A percentile compares a stretch with the other conserved stretches of the same genome.
phyloP scores from a whole-genome alignment of 2,329 filamentous ascomycete species.

The Ophiostoma sp. region DNA sequence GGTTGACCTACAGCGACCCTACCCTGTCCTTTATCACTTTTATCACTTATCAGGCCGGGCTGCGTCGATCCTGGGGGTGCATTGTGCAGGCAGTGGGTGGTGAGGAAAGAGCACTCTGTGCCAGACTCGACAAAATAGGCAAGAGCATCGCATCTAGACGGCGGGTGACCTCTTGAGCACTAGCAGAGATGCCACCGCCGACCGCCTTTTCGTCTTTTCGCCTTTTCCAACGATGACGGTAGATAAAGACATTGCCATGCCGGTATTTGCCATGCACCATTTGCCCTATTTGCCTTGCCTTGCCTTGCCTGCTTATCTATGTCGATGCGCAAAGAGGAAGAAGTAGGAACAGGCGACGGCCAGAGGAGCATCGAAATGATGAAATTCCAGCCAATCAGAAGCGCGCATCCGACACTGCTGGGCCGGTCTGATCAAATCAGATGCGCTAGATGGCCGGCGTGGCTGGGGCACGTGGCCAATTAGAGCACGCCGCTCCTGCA shows the following conservation, averaged over 20 bases:
- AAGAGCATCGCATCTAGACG: not conserved
- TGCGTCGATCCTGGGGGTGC: not conserved
- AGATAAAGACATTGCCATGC: not conserved
- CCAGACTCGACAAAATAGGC: not conserved
- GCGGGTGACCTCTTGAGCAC: conserved; percentile 4
- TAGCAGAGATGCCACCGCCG: not conserved
- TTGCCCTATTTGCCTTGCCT: not conserved
- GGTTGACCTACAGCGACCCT: not conserved
- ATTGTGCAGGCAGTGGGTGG: not conserved
- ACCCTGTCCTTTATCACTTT: not conserved
- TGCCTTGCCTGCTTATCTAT: not conserved
- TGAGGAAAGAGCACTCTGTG: not conserved
- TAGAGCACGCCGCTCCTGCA: conserved; percentile 16
- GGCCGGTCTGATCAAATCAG: conserved; percentile 25
- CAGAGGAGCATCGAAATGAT: not conserved
- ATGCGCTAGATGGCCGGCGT: conserved; percentile 22
- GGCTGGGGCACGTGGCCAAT: conserved; percentile 19
- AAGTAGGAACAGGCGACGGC: not conserved
- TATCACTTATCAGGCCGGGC: not conserved
- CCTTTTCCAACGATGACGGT: not conserved
- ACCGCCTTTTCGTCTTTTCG: not conserved
- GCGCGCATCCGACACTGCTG: not conserved
- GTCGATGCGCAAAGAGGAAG: conserved; percentile 13
- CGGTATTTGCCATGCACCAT: not conserved
- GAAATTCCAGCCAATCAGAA: not conserved